phyloP scores from a whole-genome alignment of 495 filamentous ascomycete genomes.

The Tuber aestivum region DNA sequence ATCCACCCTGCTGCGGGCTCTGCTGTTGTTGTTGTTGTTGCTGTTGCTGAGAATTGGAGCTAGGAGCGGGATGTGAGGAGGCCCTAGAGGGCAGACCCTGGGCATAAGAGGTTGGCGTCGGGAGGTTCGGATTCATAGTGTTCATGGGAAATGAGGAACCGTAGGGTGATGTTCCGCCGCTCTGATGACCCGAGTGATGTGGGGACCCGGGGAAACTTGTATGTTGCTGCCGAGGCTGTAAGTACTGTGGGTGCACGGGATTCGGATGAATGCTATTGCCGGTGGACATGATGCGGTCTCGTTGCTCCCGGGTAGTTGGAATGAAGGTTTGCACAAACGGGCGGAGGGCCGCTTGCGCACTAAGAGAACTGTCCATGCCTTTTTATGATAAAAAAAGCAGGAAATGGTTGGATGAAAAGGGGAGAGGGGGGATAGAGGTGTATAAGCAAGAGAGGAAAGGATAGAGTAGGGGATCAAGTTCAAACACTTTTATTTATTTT shows the following conservation, averaged over 20 bases:
- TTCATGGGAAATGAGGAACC: slow-evolving; percentile 32
- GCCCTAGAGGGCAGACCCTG: slow-evolving; percentile 33
- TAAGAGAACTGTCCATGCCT: not conserved
- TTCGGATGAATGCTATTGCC: slow-evolving; percentile 35
- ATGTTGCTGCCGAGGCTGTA: slow-evolving; percentile 32
- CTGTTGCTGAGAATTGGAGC: not conserved
- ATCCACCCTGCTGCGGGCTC: slow-evolving; percentile 15
- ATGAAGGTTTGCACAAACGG: slow-evolving; percentile 29
- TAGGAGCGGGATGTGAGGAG: slow-evolving; percentile 31
- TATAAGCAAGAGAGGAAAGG: not conserved
- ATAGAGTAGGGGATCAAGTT: not conserved
- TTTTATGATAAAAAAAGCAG: not conserved
- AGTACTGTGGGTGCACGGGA: slow-evolving; percentile 34
- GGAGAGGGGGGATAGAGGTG: not conserved
- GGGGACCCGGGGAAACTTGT: slow-evolving; percentile 34
- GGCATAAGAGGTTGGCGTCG: slow-evolving; percentile 22
- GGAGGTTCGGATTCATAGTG: slow-evolving; percentile 27
- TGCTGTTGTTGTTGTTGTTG: not conserved
- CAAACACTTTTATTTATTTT: not conserved
- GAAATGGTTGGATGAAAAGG: not conserved
- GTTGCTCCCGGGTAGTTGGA: slow-evolving; percentile 24
- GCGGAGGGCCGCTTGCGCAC: slow-evolving; percentile 6
- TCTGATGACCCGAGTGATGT: slow-evolving; percentile 31
- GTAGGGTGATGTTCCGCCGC: slow-evolving; percentile 31
- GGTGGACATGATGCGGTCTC: slow-evolving; percentile 36